Evolutionary conservation across 345 rosid species (phyloP).

Genomic region (Eucalyptus sideroxylon): DNA sequence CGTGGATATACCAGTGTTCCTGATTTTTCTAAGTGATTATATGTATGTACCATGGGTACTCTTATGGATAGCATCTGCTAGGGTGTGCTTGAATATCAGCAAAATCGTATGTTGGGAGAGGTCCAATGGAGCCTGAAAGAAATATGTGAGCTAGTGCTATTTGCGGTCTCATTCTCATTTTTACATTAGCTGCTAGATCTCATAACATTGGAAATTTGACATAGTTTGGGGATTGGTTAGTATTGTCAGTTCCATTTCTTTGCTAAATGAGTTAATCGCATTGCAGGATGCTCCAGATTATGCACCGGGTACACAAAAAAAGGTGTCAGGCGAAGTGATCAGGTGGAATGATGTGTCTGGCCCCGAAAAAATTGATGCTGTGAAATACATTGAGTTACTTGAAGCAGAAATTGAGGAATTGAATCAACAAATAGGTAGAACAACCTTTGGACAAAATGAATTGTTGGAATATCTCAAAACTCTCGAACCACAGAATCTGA

Average conservation of each 20-base stretch:
- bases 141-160: neutral
- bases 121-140: neutral
- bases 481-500: slow-evolving; percentile 91
- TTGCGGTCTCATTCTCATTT: neutral
- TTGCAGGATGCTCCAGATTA: slow-evolving; percentile 52
- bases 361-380: slow-evolving; percentile 81
- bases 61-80: neutral
- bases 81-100: neutral
- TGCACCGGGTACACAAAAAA: slow-evolving; percentile 95
- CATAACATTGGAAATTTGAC: neutral
- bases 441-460: slow-evolving; percentile 62
- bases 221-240: neutral
- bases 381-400: slow-evolving; percentile 79
- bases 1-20: neutral
- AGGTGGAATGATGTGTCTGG: slow-evolving; percentile 89
- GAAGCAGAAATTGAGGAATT: slow-evolving; percentile 96
- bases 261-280: neutral
- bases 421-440: slow-evolving; percentile 63
- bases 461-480: slow-evolving; percentile 80
- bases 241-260: neutral
- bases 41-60: neutral
- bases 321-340: slow-evolving; percentile 85
- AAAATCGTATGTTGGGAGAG: neutral
- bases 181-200: neutral
- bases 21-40: neutral